Evolutionary conservation across 352 stramenopile species (phyloP), one percentile per base, ranked within the genome.

Genomic region (Globisporangium nagaii): DNA sequence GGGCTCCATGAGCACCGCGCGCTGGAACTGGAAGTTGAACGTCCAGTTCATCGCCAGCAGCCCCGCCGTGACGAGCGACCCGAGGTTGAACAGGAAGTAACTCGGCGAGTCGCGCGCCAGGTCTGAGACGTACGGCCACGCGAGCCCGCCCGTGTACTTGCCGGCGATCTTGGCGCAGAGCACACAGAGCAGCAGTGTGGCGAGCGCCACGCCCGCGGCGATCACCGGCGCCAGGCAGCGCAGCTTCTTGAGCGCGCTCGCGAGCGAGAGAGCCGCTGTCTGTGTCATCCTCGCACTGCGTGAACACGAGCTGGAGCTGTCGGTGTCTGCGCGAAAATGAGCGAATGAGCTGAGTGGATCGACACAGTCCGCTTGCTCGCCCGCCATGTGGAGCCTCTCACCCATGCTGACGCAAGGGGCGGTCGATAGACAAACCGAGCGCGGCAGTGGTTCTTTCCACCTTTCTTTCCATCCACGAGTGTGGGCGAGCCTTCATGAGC

Each of bases 121-220:
- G 53, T 84, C 73, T 13, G 73, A 82, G 58, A 86, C 69, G 60
- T 80, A 86, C 19, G 72, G 75, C 72, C 72, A 84, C 3, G 25
- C 27, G 10, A 87, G 60, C 0, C 71, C 71, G 32, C 76, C 76
- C 3, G 71, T 58, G 50, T 84, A 86, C 12, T 63, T 66, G 40
- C 68, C 60, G 8, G 65, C 63, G 41, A 43, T 30, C 37, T 73
- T 81, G 34, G 68, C 49, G 37, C 83, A 65, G 17, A 52, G 50
- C 8, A 84, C 60, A 47, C 75, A 87, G 0, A 66, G 60, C 46
- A 77, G 48, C 24, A 87, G 58, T 34, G 69, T 87, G 15, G 30
- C 37, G 31, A 77, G 56, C 6, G 69, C 66, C 1, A 53, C 39
- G 3, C 45, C 52, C 2, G 59, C 62, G 10, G 73, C 76, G 12